Conservation (phyloP, 176 grass and related monocot species). For the Musa itinerans region DNA sequence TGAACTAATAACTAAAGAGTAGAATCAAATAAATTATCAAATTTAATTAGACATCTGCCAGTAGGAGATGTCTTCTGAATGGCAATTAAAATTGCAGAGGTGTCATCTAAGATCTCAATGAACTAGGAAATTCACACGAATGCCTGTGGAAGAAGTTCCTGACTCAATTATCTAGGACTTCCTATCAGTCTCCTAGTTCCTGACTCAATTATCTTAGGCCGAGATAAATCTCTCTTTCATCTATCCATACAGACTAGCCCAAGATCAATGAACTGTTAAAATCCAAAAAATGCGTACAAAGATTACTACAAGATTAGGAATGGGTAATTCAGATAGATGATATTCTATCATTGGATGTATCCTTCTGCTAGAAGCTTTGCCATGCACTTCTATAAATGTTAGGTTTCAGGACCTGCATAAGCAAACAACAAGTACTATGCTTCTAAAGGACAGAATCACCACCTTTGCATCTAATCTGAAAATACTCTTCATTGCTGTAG, state of each 20-base stretch:
- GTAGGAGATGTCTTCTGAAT: too few relatives aligned
- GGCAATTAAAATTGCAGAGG: too few relatives aligned
- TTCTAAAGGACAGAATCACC: slow-evolving; percentile 14
- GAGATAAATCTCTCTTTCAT: too few relatives aligned
- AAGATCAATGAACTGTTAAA: neutral
- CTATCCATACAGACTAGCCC: neutral
- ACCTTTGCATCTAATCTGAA: slow-evolving; percentile 89
- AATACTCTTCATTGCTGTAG: slow-evolving; percentile 80
- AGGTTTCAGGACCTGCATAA: neutral
- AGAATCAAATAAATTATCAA: neutral
- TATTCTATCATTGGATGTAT: neutral
- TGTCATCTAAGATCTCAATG: too few relatives aligned
- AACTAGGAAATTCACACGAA: too few relatives aligned
- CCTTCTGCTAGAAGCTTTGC: neutral
- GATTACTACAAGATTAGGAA: neutral
- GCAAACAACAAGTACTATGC: neutral
- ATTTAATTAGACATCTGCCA: too few relatives aligned
- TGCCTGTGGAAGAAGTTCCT: neutral
- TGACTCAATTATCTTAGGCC: too few relatives aligned
- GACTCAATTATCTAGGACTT: too few relatives aligned
- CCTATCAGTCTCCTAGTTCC: too few relatives aligned
- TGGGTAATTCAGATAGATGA: too few relatives aligned
- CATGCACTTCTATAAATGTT: neutral
- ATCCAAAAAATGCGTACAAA: neutral
- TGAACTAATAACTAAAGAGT: neutral